Evolutionary conservation across 768 basidiomycete genomes (phyloP).

Genomic region (Clitopilus passeckerianus): DNA sequence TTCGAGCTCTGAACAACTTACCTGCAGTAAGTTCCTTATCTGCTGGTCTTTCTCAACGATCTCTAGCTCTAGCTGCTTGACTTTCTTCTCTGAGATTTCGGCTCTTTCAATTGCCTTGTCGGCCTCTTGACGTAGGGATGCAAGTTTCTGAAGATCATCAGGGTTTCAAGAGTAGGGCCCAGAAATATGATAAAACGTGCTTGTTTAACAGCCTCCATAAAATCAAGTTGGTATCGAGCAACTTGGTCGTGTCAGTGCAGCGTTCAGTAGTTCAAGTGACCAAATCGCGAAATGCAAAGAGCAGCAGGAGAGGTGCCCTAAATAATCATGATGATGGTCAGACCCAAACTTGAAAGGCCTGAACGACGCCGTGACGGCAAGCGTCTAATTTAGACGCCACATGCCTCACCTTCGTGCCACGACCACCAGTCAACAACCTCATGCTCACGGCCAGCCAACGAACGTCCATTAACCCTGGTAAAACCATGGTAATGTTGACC

Average conservation of each 20-base stretch:
- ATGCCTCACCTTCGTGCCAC: neutral
- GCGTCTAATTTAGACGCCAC: no score
- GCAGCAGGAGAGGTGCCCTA: no score
- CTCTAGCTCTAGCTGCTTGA: neutral
- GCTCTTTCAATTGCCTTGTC: neutral
- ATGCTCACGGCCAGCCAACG: no score
- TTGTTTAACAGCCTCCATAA: neutral
- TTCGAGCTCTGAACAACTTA: neutral
- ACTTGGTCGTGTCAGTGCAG: no score
- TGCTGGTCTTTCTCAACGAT: neutral
- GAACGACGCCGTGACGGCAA: no score
- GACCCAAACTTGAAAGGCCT: no score
- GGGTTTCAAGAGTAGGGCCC: neutral
- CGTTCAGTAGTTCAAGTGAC: no score
- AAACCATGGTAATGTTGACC: no score
- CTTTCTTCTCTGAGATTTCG: neutral
- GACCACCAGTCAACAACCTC: neutral
- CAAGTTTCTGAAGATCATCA: neutral
- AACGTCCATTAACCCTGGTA: no score
- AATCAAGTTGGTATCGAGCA: neutral
- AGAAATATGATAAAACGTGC: neutral
- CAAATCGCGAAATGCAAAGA: no score
- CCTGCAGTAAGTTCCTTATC: neutral
- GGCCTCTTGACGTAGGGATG: neutral
- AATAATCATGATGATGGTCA: no score